Evolutionary conservation across 1,284 basidiomycete species (phyloP), one percentile per base, ranked within the genome.

Genomic region (Cryptococcus jaspeensis): DNA sequence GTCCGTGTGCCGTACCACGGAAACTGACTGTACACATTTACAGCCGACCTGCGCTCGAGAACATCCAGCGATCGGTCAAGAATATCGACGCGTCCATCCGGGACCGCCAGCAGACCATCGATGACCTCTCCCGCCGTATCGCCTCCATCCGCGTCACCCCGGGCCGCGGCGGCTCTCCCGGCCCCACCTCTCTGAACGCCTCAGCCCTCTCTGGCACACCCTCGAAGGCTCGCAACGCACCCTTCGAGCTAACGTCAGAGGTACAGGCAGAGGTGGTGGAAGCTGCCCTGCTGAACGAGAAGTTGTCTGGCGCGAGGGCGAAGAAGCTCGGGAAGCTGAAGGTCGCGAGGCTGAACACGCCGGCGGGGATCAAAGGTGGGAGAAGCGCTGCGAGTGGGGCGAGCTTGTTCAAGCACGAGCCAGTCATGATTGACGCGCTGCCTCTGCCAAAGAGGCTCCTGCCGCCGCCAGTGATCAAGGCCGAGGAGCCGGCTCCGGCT

Each of bases 51-150:
- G 74, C 79, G 7, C 73, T 82, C 7, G 81, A 82, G 56, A 71
- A 78, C 3, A 74, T 83, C 18, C 73, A 79, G 40, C 74, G 80
- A 5, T 73, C 80, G 0, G 76, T 80, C 23, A 76, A 79, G 22
- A 80, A 81, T 63, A 76, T 83, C 44, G 80, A 78, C 7, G 65
- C 69, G 9, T 75, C 76, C 13, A 77, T 80, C 0, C 66, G 70
- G 8, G 75, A 78, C 12, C 72, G 75, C 50, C 71, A 72, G 13
- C 55, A 71, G 47, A 76, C 78, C 44, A 71, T 81, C 36, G 79
- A 81, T 63, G 79, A 79, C 32, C 70, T 81, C 8, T 60, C 79
- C 3, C 62, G 70, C 13, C 70, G 79, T 5, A 67, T 81, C 52
- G 71, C 76, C 28, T 62, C 64, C 5, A 64, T 78, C 9, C 56